Evolutionary conservation across 192 early-diverging fungal species (phyloP), one percentile per base, ranked within the genome.

Genomic region (Thoreauomyces humboldtii): DNA sequence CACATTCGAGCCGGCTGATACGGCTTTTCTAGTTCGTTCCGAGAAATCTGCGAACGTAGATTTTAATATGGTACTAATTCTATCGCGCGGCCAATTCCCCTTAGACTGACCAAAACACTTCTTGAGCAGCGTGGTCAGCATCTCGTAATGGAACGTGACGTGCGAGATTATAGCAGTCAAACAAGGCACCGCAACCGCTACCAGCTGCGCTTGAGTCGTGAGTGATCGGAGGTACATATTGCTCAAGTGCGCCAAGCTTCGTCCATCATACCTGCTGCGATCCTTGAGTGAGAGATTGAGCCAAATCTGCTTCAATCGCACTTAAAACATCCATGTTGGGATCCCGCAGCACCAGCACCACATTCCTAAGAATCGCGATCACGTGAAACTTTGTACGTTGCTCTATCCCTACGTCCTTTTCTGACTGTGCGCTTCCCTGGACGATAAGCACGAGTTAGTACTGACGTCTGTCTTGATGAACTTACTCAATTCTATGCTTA

Each of bases 171-270:
- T 80, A 2, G 70, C 76, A 68, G 89, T 87, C 21, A 94, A 70
- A 60, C 90, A 92, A 9, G 88, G 85, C 6, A 91, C 81, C 22
- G 83, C 86, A 21, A 81, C 75, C 25, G 77, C 57, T 24, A 93
- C 76, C 53, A 91, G 78, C 81, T 80, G 59, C 21, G 29, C 7
- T 9, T 9, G 12, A 51, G 11, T 9, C 38, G 38, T 41, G 38
- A 41, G 38, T 12, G 11, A 41, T 12, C 9, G 38, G 22, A 51
- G 48, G 48, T 51, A 9, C 11, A 22, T 15, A 15, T 12, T 45
- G 22, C 25, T 7, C 7, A 29, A 61, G 22, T 59, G 27, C 11
- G 41, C 11, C 41, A 42, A 11, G 41, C n/a, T n/a, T n/a, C n/a
- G n/a, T n/a, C n/a, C n/a, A 15, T 6, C 50, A 29, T 64, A 64